Evolutionary conservation across 179 eudicot genomes (phyloP).

Genomic region (Gypsophila paniculata): DNA sequence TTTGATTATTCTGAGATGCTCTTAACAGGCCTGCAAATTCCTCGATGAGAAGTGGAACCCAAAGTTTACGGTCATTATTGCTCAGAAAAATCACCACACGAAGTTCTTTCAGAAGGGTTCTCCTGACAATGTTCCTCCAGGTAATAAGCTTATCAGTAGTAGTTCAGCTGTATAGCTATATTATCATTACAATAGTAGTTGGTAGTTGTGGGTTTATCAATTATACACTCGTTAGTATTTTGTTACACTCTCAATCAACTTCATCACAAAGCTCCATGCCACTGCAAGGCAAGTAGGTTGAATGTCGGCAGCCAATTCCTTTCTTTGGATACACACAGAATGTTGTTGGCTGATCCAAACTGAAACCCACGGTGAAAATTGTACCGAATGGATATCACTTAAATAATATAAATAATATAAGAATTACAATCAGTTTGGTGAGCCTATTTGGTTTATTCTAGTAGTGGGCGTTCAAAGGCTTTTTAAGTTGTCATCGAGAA

Average conservation of each 20-base stretch:
- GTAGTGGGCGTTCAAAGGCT: not conserved
- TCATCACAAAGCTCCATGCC: not conserved
- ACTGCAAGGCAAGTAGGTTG: not conserved
- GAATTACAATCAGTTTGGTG: too few relatives aligned
- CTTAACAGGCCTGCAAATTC: conserved; percentile 59
- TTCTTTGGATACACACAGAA: too few relatives aligned
- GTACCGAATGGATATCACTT: not conserved
- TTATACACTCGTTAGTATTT: too few relatives aligned
- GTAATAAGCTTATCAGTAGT: conserved; percentile 10
- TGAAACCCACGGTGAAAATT: too few relatives aligned
- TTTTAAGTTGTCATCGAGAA: not conserved
- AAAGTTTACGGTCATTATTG: conserved; percentile 62
- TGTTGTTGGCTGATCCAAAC: too few relatives aligned
- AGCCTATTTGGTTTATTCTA: too few relatives aligned
- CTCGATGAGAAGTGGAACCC: conserved; percentile 69
- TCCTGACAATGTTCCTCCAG: conserved; percentile 52
- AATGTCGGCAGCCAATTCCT: too few relatives aligned
- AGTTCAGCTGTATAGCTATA: not conserved
- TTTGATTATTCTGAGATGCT: not conserved
- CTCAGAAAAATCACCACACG: conserved; percentile 86
- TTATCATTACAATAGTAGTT: not conserved
- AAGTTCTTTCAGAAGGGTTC: conserved; percentile 64
- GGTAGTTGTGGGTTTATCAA: not conserved
- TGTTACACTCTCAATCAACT: not conserved
- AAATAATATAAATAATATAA: too few relatives aligned